Evolutionary conservation across 331 rosid genomes (phyloP).

Genomic region (Malus hybrid): DNA sequence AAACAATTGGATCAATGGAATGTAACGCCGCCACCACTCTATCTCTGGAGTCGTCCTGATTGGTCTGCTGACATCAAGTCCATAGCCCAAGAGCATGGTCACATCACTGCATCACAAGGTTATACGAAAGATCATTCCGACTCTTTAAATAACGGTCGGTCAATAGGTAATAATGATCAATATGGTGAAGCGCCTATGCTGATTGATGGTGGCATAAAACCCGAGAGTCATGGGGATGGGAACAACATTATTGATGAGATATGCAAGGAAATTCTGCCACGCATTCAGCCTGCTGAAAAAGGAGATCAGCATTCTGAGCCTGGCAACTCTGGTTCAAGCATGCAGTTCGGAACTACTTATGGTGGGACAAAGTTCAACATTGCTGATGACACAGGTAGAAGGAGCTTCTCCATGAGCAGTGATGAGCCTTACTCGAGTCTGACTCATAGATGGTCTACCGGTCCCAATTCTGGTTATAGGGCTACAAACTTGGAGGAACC

Average conservation of each 20-base stretch:
- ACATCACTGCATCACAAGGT: conserved; percentile 15
- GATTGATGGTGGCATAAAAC: not conserved
- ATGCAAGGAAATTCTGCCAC: conserved; percentile 13
- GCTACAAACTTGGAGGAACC: conserved; percentile 27
- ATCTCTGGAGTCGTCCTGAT: conserved; percentile 71
- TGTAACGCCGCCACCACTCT: conserved; percentile 49
- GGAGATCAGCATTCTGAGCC: conserved; percentile 27
- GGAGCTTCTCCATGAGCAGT: conserved; percentile 3
- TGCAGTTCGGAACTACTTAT: conserved; percentile 15
- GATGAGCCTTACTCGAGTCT: conserved; percentile 8
- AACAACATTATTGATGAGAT: conserved; percentile 12
- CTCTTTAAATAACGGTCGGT: conserved; percentile 12
- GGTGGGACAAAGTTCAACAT: not conserved
- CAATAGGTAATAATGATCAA: conserved; percentile 6
- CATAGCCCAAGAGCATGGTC: conserved; percentile 54
- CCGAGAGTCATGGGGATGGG: conserved; percentile 10
- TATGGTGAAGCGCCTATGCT: conserved; percentile 7
- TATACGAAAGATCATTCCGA: conserved; percentile 10
- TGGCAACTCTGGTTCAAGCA: conserved; percentile 9
- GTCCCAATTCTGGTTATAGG: conserved; percentile 21
- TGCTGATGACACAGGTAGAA: conserved; percentile 11
- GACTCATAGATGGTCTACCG: conserved; percentile 16
- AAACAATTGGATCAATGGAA: conserved; percentile 82
- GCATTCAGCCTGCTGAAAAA: conserved; percentile 12
- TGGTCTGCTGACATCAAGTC: conserved; percentile 42